Conservation (phyloP, 345 rosid genomes). For the Acer saccharum region DNA sequence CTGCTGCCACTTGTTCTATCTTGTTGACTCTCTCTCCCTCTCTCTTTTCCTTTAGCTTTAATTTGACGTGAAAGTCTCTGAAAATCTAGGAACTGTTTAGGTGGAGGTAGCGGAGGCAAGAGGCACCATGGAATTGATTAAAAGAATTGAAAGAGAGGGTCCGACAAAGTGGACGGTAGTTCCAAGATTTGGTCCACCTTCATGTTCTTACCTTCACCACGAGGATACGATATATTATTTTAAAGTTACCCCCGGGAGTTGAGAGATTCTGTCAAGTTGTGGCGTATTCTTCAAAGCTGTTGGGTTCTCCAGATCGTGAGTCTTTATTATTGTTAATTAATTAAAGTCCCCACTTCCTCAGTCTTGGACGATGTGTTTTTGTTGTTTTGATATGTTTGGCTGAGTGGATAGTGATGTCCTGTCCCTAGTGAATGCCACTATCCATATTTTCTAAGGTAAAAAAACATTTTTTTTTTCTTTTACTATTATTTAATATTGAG, state of each 20-base stretch:
- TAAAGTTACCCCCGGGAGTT: not conserved
- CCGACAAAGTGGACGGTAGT: constrained; percentile 42
- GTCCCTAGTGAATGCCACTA: not conserved
- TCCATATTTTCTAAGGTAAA: not conserved
- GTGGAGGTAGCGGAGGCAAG: too few relatives aligned
- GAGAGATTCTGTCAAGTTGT: constrained; percentile 3
- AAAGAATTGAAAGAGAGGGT: constrained; percentile 10
- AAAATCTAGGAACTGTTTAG: not conserved
- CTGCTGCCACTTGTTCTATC: constrained; percentile 17
- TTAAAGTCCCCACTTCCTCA: too few relatives aligned
- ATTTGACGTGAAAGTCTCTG: constrained; percentile 14
- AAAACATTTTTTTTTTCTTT: too few relatives aligned
- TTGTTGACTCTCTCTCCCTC: not conserved
- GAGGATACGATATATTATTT: too few relatives aligned
- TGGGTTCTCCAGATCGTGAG: not conserved
- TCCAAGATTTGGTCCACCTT: constrained; percentile 26
- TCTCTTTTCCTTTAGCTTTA: not conserved
- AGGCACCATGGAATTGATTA: not conserved
- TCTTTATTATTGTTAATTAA: too few relatives aligned
- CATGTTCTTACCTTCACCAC: not conserved
- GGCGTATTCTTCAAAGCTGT: constrained; percentile 16
- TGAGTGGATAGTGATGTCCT: not conserved
- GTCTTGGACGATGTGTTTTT: too few relatives aligned
- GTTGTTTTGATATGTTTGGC: not conserved
- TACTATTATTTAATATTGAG: too few relatives aligned